Evolutionary conservation across 257 asterid species (phyloP).

Genomic region (Solanum ossicruentum): DNA sequence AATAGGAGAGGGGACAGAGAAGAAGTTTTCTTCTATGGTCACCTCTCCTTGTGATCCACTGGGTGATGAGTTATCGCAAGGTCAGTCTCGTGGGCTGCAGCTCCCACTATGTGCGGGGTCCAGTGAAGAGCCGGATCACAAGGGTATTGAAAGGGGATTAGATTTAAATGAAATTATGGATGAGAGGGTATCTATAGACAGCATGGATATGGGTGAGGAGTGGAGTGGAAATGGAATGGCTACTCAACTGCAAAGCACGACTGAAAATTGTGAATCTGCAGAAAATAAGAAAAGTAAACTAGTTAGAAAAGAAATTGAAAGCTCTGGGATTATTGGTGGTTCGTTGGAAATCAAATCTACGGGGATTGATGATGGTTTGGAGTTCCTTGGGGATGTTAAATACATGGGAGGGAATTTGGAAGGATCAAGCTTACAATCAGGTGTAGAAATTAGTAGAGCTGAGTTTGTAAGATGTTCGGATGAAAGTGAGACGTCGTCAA

Average conservation of each 20-base stretch:
- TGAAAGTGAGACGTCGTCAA: slow-evolving; percentile 38
- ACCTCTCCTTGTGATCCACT: slow-evolving; percentile 28
- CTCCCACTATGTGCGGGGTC: not conserved
- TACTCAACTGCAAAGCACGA: slow-evolving; percentile 10
- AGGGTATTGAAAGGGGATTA: not conserved
- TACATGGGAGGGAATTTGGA: slow-evolving; percentile 4
- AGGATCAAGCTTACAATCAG: slow-evolving; percentile 1
- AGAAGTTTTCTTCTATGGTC: slow-evolving; percentile 24
- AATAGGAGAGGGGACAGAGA: slow-evolving; percentile 44
- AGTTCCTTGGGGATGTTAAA: not conserved
- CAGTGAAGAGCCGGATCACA: not conserved
- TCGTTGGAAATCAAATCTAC: not conserved
- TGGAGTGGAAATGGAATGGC: not conserved
- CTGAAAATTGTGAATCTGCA: not conserved
- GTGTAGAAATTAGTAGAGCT: slow-evolving; percentile 12
- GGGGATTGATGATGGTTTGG: slow-evolving; percentile 4
- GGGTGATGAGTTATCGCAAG: slow-evolving; percentile 15
- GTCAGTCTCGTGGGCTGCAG: not conserved
- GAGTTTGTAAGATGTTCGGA: slow-evolving; percentile 26
- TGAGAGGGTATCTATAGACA: slow-evolving; percentile 18
- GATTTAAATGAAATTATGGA: slow-evolving; percentile 14
- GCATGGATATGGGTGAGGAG: slow-evolving; percentile 20
- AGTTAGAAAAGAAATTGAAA: not conserved
- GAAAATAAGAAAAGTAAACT: slow-evolving; percentile 4
- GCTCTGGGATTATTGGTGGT: not conserved